Evolutionary conservation across 441 rosid species (phyloP).

Genomic region (Isatis lusitanica): DNA sequence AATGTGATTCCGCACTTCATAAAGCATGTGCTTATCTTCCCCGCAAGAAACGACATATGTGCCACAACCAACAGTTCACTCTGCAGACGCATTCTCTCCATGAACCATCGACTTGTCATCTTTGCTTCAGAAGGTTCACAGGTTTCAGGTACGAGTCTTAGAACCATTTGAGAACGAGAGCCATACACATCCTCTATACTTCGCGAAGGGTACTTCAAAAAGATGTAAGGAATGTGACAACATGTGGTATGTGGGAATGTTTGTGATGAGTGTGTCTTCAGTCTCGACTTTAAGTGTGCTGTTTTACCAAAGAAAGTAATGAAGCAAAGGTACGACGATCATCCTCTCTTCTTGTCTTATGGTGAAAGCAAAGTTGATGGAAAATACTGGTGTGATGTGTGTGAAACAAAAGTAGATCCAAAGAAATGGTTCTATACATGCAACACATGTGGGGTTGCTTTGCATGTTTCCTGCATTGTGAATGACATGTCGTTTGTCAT

Average conservation of each 20-base stretch:
- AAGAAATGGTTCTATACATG: background rate
- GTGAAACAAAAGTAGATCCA: background rate
- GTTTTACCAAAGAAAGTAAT: background rate
- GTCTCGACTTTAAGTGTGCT: background rate
- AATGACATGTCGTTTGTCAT: no score
- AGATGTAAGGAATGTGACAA: no score
- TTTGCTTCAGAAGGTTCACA: background rate
- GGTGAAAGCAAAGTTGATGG: background rate
- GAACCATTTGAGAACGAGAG: background rate
- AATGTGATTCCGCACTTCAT: conserved; percentile 6
- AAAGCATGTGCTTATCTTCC: conserved; percentile 12
- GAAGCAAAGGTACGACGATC: background rate
- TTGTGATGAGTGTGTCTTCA: background rate
- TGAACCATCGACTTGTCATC: background rate
- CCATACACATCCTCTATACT: background rate
- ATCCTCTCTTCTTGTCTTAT: conserved; percentile 1
- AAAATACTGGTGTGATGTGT: conserved; percentile 13
- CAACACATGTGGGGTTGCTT: background rate
- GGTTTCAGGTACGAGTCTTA: conserved; percentile 9
- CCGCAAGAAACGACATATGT: background rate
- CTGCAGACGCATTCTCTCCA: background rate
- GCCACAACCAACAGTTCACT: background rate
- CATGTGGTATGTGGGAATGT: no score
- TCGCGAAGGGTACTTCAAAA: no score
- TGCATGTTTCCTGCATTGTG: background rate